Evolutionary conservation across 192 early-diverging fungal species (phyloP), one percentile per base, ranked within the genome.

Genomic region (Coemansia sp.): DNA sequence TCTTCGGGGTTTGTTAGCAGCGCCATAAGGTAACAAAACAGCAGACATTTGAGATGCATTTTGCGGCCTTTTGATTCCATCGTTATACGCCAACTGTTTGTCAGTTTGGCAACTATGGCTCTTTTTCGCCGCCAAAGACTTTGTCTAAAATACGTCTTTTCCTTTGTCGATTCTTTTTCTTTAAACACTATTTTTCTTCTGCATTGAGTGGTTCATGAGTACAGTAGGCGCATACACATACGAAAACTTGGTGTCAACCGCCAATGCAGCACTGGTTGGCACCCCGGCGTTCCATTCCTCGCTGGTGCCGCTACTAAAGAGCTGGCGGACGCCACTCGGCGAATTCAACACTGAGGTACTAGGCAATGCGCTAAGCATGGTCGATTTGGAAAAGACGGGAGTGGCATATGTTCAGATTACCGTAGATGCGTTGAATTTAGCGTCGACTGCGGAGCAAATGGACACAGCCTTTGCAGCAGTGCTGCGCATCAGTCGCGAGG

Each of bases 341-440:
- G 41, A 45, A 29, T 54, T 47, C 50, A 6, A 22, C 3, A 22
- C 29, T 19, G 41, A 55, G 17, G 25, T 41, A 26, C 58, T 61
- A 6, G 39, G 6, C 22, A 19, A 9, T 4, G 66, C 59, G 4
- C 41, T 68, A 12, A 19, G 17, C 3, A 26, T 12, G n/a, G 37
- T 68, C 6, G 17, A 47, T 8, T 27, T 29, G 21, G 6, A 48
- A 1, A 16, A 25, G 22, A 25, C 48, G 9, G 61, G 69, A 0
- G 39, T 68, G 14, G 78, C 37, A 8, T 69, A 53, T 51, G 37
- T 62, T 48, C 78, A 81, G 48, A 56, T 81, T 10, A 41, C 47
- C 1, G 52, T 67, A 2, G 78, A 81, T 54, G 55, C 62, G 21
- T 19, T 69, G 43, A 39, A 55, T 26, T 65, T 80, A 23, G 61